Evolutionary conservation across 768 basidiomycete genomes (phyloP).

Genomic region (Artomyces pyxidatus): DNA sequence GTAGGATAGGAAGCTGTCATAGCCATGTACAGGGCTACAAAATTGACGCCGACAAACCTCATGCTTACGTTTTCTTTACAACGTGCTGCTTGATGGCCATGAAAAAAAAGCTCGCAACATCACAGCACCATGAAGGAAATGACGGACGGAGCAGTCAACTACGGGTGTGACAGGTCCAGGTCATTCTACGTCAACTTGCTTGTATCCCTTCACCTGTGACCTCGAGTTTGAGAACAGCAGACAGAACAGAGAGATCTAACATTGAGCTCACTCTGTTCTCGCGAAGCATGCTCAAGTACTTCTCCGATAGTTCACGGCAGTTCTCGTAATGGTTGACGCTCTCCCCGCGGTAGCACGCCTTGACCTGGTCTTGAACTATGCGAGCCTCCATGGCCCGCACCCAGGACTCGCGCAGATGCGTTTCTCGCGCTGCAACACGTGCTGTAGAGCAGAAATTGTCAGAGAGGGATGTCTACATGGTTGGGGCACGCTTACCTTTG

Average conservation of each 20-base stretch:
- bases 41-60: background rate
- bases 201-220: slow-evolving; percentile 79
- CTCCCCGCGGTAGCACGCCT: slow-evolving; percentile 84
- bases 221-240: background rate
- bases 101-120: no score
- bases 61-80: no score
- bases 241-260: background rate
- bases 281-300: slow-evolving; percentile 70
- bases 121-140: no score
- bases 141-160: no score
- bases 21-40: background rate
- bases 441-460: slow-evolving; percentile 30
- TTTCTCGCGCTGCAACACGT: slow-evolving; percentile 61
- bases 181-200: slow-evolving; percentile 54
- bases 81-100: no score
- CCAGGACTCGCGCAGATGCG: slow-evolving; percentile 85
- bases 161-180: no score
- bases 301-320: slow-evolving; percentile 79
- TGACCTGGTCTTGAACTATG: slow-evolving; percentile 80
- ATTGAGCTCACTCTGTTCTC: slow-evolving; percentile 64
- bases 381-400: slow-evolving; percentile 89
- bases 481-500: slow-evolving; percentile 32
- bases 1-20: slow-evolving; percentile 20
- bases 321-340: slow-evolving; percentile 89
- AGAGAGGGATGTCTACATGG: background rate